Base-by-base conservation (phyloP, 768 basidiomycete species). In the Porphyrellus cyaneotinctus region DNA sequence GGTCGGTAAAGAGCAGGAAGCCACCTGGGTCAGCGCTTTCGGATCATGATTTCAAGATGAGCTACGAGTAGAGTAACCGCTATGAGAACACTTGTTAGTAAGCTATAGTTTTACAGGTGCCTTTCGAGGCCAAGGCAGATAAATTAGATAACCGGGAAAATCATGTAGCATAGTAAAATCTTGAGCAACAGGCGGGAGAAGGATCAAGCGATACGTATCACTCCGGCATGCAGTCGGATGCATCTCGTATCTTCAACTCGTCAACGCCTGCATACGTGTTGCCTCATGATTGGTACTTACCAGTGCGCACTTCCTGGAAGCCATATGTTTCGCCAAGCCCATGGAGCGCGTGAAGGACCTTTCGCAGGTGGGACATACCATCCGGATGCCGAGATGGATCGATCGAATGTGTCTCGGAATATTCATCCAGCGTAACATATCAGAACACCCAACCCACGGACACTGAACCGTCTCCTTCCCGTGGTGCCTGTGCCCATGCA, bases 391-490 rank as follows among this genome's bases (percentile, higher is more conserved):
- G 17, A 54, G 53, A 31, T 54, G 53, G 20, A 53, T 39, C 24
- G 53, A 54, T 20, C 53, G 50, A 38, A 56, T 15, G 5, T 56
- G 54, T 38, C 54, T 56, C 11, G 53, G 54, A 17, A 56, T 23
- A 20, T 43, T 56, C 46, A 56, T 56, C 53, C 53, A 47, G 12
- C 20, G 52, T 18, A 54, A n/a, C 14, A 9, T 45, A 33, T 53
- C 45, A 32, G 20, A 22, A 18, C 53, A 56, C 36, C 54, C 42
- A 26, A 17, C 32, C 53, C 53, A 56, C 24, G 53, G 54, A 10
- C 54, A 49, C 13, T 20, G 36, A 24, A 56, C 43, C 18, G 8
- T 17, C 18, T 54, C 51, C 31, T 26, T 53, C 14, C 26, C 39
- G 7, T n/a, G 28, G 31, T 56, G 47, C 18, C 22, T 56, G 26